These are phyloP conservation scores for Oemleria cerasiformis DNA, from an alignment of 306 rosid species.

Conservation along the genomic window DNA sequence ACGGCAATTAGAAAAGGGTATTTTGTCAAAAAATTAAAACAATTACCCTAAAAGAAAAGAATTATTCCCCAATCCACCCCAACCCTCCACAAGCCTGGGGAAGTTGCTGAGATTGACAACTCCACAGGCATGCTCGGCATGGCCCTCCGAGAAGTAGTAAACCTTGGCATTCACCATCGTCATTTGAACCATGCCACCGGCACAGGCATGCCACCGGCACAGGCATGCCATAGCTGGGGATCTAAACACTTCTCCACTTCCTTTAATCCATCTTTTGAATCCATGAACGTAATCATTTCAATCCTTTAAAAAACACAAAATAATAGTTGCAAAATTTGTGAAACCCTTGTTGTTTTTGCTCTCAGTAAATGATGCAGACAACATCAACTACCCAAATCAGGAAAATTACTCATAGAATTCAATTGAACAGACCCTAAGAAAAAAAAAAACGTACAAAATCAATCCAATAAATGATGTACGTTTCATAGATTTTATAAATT, in stretches of 20 bases:
- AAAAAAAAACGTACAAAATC: background rate
- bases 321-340: background rate
- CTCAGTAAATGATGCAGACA: constrained; percentile 31
- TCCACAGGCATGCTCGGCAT: constrained; percentile 81
- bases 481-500: constrained; percentile 5
- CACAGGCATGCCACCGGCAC: no score
- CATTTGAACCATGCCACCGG: constrained; percentile 97
- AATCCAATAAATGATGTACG: constrained; percentile 21
- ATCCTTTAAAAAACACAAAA: background rate
- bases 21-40: no score
- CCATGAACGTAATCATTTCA: constrained; percentile 88
- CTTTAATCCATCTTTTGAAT: constrained; percentile 65
- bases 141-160: constrained; percentile 84
- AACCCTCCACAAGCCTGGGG: constrained; percentile 47
- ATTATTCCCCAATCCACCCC: no score
- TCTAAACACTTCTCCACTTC: constrained; percentile 73
- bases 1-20: no score
- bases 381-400: constrained; percentile 14
- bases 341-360: background rate
- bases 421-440: background rate
- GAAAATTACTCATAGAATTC: background rate
- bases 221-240: constrained; percentile 96
- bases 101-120: constrained; percentile 57
- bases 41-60: no score
- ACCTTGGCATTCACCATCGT: constrained; percentile 66